These are phyloP conservation scores for Chrysochromulina parva DNA, from an alignment of 78 protist species.

Conservation along the genomic window DNA sequence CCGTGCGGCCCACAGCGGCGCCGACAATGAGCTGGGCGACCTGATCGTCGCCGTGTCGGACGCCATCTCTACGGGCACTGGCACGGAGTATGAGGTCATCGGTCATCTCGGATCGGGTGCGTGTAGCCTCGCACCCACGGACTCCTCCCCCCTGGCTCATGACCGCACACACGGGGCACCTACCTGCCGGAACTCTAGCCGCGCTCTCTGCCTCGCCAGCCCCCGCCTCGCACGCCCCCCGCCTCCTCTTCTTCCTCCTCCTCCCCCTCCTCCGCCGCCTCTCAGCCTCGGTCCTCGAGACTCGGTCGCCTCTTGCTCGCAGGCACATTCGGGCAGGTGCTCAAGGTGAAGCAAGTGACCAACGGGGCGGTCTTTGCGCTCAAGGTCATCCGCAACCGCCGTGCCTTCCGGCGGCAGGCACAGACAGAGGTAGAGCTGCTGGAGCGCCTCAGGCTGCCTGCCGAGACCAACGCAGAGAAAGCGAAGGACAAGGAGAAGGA, in stretches of 20 bases:
- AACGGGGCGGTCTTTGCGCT: conserved; percentile 63
- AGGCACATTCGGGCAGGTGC: not conserved
- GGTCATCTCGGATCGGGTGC: not conserved
- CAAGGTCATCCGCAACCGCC: conserved; percentile 92
- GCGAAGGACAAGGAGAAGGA: conserved; percentile 16
- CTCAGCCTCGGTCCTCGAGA: no score
- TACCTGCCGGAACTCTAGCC: no score
- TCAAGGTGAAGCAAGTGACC: not conserved
- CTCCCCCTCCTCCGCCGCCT: no score
- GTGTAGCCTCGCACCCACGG: not conserved
- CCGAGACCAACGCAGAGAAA: not conserved
- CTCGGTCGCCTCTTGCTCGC: no score
- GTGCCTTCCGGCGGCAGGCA: conserved; percentile 92
- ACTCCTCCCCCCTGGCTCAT: not conserved
- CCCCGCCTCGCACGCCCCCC: no score
- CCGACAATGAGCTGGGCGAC: not conserved
- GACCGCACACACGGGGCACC: not conserved
- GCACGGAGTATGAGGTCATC: not conserved
- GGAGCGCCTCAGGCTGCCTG: conserved; percentile 46
- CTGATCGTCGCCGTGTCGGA: not conserved
- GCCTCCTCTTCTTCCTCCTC: no score
- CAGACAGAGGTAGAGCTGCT: conserved; percentile 89
- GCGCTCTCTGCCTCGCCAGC: no score
- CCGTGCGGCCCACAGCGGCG: not conserved
- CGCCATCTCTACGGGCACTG: not conserved